Evolutionary conservation across 345 rosid species (phyloP).

Genomic region (Eucalyptus urophylla): DNA sequence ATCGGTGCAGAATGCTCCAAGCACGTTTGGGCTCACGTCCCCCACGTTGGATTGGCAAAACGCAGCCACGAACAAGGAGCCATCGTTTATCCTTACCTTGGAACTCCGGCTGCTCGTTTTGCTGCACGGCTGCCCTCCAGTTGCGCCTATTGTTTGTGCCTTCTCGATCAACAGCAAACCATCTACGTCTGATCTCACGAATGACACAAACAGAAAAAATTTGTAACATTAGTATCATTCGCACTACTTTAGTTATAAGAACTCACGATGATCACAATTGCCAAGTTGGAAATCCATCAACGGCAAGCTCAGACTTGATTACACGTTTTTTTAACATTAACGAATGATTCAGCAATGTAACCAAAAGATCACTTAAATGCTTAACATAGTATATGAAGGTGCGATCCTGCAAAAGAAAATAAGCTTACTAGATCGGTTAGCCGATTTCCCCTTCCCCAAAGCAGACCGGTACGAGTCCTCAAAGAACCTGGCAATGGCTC

Average conservation of each 20-base stretch:
- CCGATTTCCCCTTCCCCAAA: neutral
- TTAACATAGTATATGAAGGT: neutral
- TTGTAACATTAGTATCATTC: neutral
- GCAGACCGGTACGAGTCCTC: slow-evolving; percentile 30
- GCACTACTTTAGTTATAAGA: neutral
- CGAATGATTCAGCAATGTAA: neutral
- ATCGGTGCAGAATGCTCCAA: slow-evolving; percentile 44
- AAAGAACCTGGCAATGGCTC: slow-evolving; percentile 56
- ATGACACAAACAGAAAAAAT: neutral
- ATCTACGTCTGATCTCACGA: neutral
- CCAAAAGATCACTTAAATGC: neutral
- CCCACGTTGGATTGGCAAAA: slow-evolving; percentile 58
- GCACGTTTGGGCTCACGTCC: slow-evolving; percentile 49
- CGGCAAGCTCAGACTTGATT: neutral
- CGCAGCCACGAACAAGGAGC: slow-evolving; percentile 35
- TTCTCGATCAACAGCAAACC: neutral
- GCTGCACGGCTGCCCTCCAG: slow-evolving; percentile 28
- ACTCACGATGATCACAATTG: neutral
- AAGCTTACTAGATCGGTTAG: neutral
- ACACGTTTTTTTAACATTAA: neutral
- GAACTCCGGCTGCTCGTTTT: slow-evolving; percentile 30
- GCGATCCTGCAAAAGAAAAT: neutral
- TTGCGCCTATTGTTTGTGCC: slow-evolving; percentile 21
- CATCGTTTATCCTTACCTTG: slow-evolving; percentile 40
- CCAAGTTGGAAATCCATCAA: neutral